These are phyloP conservation scores for Metarhizium album DNA, from an alignment of 2,329 filamentous ascomycete genomes.

Conservation along the genomic window DNA sequence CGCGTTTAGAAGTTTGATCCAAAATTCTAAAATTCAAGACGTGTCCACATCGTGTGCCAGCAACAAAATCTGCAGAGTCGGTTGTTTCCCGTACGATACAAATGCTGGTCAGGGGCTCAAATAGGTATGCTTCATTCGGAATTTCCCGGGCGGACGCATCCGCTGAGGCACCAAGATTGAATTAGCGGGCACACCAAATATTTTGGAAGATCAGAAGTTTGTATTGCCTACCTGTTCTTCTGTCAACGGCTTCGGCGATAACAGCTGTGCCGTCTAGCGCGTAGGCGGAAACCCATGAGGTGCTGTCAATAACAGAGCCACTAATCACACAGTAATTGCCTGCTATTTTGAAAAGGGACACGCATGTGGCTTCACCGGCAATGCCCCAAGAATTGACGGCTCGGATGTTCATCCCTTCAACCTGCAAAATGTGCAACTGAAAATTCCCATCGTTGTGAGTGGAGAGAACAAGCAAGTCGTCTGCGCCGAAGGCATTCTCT, in stretches of 20 bases:
- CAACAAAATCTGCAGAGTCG: slow-evolving; percentile 22
- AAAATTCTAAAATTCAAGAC: slow-evolving; percentile 29
- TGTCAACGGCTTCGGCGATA: slow-evolving; percentile 6
- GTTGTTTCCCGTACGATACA: slow-evolving; percentile 19
- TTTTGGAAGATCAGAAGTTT: not conserved
- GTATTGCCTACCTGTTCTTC: slow-evolving; percentile 1
- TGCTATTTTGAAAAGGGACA: slow-evolving; percentile 23
- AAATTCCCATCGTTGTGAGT: slow-evolving; percentile 26
- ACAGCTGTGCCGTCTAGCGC: slow-evolving; percentile 15
- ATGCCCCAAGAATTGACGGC: slow-evolving; percentile 22
- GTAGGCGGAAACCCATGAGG: slow-evolving; percentile 24
- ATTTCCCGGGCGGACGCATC: not conserved
- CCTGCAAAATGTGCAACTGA: slow-evolving; percentile 27
- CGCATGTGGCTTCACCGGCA: slow-evolving; percentile 38
- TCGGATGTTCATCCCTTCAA: slow-evolving; percentile 23
- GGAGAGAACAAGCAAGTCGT: slow-evolving; percentile 31
- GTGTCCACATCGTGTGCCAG: slow-evolving; percentile 43
- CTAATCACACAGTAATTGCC: slow-evolving; percentile 19
- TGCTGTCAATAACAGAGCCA: slow-evolving; percentile 22
- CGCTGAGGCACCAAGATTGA: not conserved
- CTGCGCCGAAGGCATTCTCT: slow-evolving; percentile 31
- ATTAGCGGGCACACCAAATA: not conserved
- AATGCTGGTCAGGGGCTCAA: slow-evolving; percentile 38
- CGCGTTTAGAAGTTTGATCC: slow-evolving; percentile 11
- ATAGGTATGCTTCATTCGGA: not conserved